phyloP scores from a whole-genome alignment of 495 filamentous ascomycete species.

The Aspergillus sclerotiicarbonarius region DNA sequence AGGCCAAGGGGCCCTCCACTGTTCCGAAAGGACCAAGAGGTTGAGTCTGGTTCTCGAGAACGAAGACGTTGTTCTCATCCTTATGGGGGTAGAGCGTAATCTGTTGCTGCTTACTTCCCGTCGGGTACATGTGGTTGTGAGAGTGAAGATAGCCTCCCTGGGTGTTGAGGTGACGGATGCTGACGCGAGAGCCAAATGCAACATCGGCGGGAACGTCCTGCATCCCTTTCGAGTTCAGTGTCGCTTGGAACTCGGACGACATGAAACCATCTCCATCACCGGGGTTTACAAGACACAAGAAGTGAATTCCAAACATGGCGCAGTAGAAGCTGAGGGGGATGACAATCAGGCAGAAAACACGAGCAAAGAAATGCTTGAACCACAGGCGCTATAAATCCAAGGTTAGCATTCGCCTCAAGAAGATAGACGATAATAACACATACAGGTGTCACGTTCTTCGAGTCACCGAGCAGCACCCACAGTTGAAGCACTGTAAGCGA shows the following conservation, averaged over 20 bases:
- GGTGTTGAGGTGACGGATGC: constrained; percentile 89
- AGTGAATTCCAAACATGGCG: constrained; percentile 94
- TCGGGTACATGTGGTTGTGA: constrained; percentile 95
- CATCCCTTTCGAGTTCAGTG: constrained; percentile 94
- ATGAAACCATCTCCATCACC: constrained; percentile 99
- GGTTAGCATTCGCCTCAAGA: constrained; percentile 12
- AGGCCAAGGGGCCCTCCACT: constrained; percentile 76
- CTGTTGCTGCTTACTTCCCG: constrained; percentile 96
- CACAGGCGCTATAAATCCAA: constrained; percentile 61
- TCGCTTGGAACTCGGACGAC: constrained; percentile 98
- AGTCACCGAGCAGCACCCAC: constrained; percentile 90
- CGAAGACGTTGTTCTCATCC: constrained; percentile 95
- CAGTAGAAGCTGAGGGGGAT: constrained; percentile 90
- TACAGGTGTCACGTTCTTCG: constrained; percentile 75
- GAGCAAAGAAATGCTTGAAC: constrained; percentile 92
- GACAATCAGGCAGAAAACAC: constrained; percentile 87
- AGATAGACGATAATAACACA: constrained; percentile 15
- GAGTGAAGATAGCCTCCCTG: constrained; percentile 98
- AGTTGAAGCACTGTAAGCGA: constrained; percentile 86
- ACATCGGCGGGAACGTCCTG: constrained; percentile 91
- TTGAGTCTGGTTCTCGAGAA: constrained; percentile 94
- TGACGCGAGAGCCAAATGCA: constrained; percentile 80
- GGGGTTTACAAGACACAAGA: constrained; percentile 86
- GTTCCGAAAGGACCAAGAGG: constrained; percentile 74
- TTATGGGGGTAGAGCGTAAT: constrained; percentile 98